Percentiles rank a stretch among this genome's conserved stretches.
Conservation (phyloP, 768 basidiomycete genomes). For the Austroboletus eburneus region DNA sequence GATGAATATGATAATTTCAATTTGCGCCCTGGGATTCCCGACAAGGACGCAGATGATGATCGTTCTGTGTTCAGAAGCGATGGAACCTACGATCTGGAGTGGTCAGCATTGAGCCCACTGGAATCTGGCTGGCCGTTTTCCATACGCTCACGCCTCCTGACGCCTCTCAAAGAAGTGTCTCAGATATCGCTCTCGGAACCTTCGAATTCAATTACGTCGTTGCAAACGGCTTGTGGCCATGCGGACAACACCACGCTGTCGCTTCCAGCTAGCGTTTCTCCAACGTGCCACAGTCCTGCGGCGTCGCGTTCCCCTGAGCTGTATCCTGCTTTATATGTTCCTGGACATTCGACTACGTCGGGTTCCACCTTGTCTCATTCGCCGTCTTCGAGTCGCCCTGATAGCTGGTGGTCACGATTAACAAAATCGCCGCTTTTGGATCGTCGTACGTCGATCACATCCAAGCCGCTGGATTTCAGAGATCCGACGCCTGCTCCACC, state of each 20-base stretch:
- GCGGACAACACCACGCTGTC: conserved; percentile 21
- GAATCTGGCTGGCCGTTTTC: conserved; percentile 15
- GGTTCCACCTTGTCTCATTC: conserved; percentile 38
- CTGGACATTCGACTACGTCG: conserved; percentile 40
- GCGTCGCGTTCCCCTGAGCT: conserved; percentile 24
- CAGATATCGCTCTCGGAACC: conserved; percentile 16
- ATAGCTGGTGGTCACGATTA: conserved; percentile 79
- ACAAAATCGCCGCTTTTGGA: conserved; percentile 63
- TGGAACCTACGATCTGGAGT: conserved; percentile 12
- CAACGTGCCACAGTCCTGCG: conserved; percentile 20
- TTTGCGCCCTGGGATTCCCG: conserved; percentile 8
- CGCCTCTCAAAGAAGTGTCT: conserved; percentile 33
- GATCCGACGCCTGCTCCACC: conserved; percentile 78
- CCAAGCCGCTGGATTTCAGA: conserved; percentile 50
- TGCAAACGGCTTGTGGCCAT: conserved; percentile 24
- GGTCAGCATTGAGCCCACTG: conserved; percentile 9
- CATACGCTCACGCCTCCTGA: conserved; percentile 26
- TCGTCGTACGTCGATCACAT: conserved; percentile 43
- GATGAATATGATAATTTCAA: conserved; percentile 16
- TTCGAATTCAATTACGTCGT: conserved; percentile 26
- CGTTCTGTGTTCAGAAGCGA: conserved; percentile 7
- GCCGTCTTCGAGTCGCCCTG: conserved; percentile 56
- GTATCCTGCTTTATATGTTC: conserved; percentile 26
- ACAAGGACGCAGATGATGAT: conserved; percentile 21
- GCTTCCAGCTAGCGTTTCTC: conserved; percentile 10